Percentiles rank a stretch among this genome's conserved stretches.
phyloP scores from a whole-genome alignment of 768 basidiomycete genomes.

The Podaxis pistillaris region DNA sequence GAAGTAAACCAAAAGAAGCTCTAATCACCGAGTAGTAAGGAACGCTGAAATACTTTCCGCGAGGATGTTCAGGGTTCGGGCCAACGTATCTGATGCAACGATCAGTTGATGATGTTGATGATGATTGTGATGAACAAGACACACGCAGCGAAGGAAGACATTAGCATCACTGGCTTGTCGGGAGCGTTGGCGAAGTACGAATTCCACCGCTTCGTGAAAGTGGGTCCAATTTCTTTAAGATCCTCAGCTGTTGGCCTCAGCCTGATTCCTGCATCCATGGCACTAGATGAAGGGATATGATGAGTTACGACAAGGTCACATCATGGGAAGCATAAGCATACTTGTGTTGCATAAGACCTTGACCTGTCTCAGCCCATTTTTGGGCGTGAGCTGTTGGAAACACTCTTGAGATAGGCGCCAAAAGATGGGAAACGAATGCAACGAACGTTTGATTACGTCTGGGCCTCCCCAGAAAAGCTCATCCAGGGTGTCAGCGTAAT shows the following conservation, averaged over 20 bases:
- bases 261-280: constrained; percentile 54
- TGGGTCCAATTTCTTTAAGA: constrained; percentile 46
- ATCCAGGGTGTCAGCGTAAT: constrained; percentile 51
- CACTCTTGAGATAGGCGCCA: background rate
- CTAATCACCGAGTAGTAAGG: constrained; percentile 19
- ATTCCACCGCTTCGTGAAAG: constrained; percentile 48
- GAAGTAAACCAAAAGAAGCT: background rate
- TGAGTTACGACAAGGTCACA: background rate
- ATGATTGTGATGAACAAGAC: background rate
- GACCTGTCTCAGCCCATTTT: constrained; percentile 34
- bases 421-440: background rate
- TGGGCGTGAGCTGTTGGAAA: constrained; percentile 18
- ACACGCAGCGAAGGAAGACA: constrained; percentile 44
- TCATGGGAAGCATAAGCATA: constrained; percentile 19
- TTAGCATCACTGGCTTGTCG: constrained; percentile 54
- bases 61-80: constrained; percentile 16
- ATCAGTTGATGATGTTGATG: background rate
- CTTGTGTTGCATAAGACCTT: constrained; percentile 56
- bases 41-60: constrained; percentile 23
- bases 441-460: constrained; percentile 40
- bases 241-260: constrained; percentile 51
- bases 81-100: constrained; percentile 19
- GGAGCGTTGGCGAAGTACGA: constrained; percentile 46
- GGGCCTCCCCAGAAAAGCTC: constrained; percentile 38
- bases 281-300: constrained; percentile 30